Base-by-base conservation (phyloP, 2,329 filamentous ascomycete genomes). In the Tolypocladium capitatum region DNA sequence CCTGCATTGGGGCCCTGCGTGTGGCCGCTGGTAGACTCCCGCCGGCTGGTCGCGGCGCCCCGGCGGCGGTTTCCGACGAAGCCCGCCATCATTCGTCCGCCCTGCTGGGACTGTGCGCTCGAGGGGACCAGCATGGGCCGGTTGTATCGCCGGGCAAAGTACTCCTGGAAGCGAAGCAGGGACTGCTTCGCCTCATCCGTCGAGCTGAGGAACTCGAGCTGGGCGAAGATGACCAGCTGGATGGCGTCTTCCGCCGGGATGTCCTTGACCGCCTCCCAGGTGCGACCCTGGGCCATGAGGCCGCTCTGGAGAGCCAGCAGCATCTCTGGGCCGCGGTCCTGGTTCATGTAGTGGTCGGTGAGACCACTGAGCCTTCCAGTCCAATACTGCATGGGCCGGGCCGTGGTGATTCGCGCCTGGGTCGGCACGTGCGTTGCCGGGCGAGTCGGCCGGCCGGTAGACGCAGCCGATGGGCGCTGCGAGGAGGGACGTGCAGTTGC, bases 371-470 rank as follows among this genome's bases (percentile, higher is more conserved):
- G 81, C 35, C 81, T 75, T 18, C 81, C 81, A 11, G 71, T 67
- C 81, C 81, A 84, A 60, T 81, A 83, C 3, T 67, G 60, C 2
- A 71, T 68, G 6, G 69, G 62, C 54, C 75, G 70, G 2, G 72
- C 68, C 0, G 58, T 63, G 45, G 59, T 58, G 14, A 79, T 60
- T 2, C 62, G 58, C 1, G 54, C 54, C 2, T 56, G 58, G 10
- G 64, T 52, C 30, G 53, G 47, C 32, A 53, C 53, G 9, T 51
- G 49, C 11, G 49, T 48, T n/a, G 18, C 42, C 6, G 48, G 46
- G 30, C 32, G 50, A 20, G n/a, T 48, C 5, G 50, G 48, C n/a
- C 11, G 20, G 31, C 21, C n/a, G 28, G 31, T 2, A 7, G 14
- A 16, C 24, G 31, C 24, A n/a, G 11, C 20, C 24, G 53, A 47